These are phyloP conservation scores for Cafeteria roenbergensis DNA, from an alignment of 108 stramenopile genomes.

Conservation along the genomic window DNA sequence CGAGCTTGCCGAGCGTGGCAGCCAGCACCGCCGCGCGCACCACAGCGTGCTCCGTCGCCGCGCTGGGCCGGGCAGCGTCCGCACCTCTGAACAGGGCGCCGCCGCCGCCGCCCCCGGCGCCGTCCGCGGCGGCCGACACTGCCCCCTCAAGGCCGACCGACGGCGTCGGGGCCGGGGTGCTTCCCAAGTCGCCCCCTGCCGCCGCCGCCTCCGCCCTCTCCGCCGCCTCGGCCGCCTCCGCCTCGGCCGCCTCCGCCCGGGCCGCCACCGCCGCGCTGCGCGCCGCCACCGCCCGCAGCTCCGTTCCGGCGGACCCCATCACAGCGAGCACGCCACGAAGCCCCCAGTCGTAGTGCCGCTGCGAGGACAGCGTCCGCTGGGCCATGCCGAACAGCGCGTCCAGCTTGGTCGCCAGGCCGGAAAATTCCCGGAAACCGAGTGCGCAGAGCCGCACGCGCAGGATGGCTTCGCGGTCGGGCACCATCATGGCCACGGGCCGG, in stretches of 20 bases:
- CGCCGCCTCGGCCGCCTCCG: no score
- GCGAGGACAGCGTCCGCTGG: slow-evolving; percentile 41
- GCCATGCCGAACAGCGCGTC: slow-evolving; percentile 33
- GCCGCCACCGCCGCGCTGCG: no score
- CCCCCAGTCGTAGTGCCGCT: slow-evolving; percentile 56
- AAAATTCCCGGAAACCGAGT: slow-evolving; percentile 37
- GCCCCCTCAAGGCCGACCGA: no score
- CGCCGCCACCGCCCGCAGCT: no score
- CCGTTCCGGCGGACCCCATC: slow-evolving; percentile 40
- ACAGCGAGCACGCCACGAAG: slow-evolving; percentile 43
- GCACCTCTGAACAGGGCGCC: no score
- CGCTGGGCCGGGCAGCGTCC: no score
- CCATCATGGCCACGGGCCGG: slow-evolving; percentile 48
- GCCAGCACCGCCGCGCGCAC: slow-evolving; percentile 37
- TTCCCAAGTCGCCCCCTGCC: slow-evolving; percentile 19
- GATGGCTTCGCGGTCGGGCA: slow-evolving; percentile 45
- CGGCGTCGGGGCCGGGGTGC: no score
- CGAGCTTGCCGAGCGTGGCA: slow-evolving; percentile 48
- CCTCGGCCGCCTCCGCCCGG: no score
- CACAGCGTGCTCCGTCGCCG: slow-evolving; percentile 35
- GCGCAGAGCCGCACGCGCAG: slow-evolving; percentile 47
- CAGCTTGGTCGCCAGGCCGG: slow-evolving; percentile 44
- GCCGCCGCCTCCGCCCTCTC: no score
- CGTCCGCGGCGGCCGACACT: no score
- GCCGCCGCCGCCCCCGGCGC: no score